Conservation (phyloP, 257 asterid species). For the Solanum phureja region DNA sequence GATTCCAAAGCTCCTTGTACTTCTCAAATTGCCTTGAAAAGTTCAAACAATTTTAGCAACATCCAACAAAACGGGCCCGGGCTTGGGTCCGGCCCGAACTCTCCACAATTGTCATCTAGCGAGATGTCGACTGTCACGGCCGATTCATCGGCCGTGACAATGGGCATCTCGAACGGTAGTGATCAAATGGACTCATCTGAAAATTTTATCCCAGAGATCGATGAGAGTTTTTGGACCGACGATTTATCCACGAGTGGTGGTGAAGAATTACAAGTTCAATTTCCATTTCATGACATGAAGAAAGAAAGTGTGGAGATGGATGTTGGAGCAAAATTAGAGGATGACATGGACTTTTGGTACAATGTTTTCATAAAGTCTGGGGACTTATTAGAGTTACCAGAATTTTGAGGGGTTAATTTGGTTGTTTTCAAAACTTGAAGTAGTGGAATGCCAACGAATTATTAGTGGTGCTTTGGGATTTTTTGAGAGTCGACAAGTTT, state of each 20-base stretch:
- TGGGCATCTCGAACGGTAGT: not conserved
- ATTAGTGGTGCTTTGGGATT: not conserved
- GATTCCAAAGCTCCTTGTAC: conserved; percentile 13
- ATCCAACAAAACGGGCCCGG: not conserved
- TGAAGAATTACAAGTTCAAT: conserved; percentile 1
- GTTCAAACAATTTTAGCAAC: not conserved
- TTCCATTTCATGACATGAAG: conserved; percentile 1
- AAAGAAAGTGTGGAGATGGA: conserved; percentile 4
- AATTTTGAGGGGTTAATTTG: conserved; percentile 35
- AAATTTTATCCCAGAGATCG: conserved; percentile 30
- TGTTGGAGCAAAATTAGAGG: conserved; percentile 17
- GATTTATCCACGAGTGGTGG: conserved; percentile 14
- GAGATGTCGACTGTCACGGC: conserved; percentile 50
- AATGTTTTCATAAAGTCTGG: conserved; percentile 57
- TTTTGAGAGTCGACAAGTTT: not conserved
- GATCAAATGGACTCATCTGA: conserved; percentile 42
- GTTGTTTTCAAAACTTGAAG: not conserved
- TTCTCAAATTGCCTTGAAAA: not conserved
- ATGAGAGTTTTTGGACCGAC: conserved; percentile 64
- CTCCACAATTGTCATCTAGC: conserved; percentile 43
- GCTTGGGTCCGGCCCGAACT: not conserved
- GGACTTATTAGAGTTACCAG: conserved; percentile 56
- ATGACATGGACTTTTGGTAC: conserved; percentile 76
- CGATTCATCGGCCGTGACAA: conserved; percentile 9
- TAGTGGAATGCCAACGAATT: not conserved